phyloP scores from a whole-genome alignment of 352 stramenopile genomes.

The Phytophthora sojae region DNA sequence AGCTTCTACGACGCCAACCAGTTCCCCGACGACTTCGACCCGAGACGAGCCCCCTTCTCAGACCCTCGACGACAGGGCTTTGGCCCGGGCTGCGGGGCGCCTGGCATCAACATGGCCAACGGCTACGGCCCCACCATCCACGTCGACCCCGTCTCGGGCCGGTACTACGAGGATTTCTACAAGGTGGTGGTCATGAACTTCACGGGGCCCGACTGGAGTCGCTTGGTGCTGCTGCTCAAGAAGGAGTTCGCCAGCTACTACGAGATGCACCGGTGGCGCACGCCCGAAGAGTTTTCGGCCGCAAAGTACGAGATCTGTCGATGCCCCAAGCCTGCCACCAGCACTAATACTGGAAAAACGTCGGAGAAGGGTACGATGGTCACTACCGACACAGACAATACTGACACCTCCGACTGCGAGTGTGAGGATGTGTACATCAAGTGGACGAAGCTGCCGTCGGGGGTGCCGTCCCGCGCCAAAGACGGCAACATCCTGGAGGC shows the following conservation, averaged over 20 bases:
- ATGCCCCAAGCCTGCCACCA: constrained; percentile 15
- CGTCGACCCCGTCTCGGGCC: constrained; percentile 55
- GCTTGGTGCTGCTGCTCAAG: constrained; percentile 93
- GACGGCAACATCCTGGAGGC: constrained; percentile 98
- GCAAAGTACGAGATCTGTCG: constrained; percentile 68
- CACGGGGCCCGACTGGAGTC: constrained; percentile 92
- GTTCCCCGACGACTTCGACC: constrained; percentile 68
- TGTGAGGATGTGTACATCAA: constrained; percentile 49
- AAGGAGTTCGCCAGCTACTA: constrained; percentile 95
- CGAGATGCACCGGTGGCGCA: constrained; percentile 69
- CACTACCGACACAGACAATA: background rate
- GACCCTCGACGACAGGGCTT: constrained; percentile 64
- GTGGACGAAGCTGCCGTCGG: constrained; percentile 66
- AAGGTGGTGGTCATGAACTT: constrained; percentile 88
- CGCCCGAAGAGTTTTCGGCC: constrained; percentile 52
- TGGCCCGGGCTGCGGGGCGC: constrained; percentile 35
- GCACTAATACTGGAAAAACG: background rate
- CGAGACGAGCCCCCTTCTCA: constrained; percentile 45
- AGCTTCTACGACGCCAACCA: constrained; percentile 86
- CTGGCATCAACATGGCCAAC: constrained; percentile 39
- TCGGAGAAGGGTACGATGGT: background rate
- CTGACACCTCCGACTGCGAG: constrained; percentile 8
- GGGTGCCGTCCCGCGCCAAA: constrained; percentile 91
- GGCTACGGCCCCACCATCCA: constrained; percentile 69
- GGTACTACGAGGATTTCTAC: constrained; percentile 86